A percentile compares a stretch with the other conserved stretches of the same genome.
Conservation (phyloP, 306 rosid species). For the Gastrolobium villosum region DNA sequence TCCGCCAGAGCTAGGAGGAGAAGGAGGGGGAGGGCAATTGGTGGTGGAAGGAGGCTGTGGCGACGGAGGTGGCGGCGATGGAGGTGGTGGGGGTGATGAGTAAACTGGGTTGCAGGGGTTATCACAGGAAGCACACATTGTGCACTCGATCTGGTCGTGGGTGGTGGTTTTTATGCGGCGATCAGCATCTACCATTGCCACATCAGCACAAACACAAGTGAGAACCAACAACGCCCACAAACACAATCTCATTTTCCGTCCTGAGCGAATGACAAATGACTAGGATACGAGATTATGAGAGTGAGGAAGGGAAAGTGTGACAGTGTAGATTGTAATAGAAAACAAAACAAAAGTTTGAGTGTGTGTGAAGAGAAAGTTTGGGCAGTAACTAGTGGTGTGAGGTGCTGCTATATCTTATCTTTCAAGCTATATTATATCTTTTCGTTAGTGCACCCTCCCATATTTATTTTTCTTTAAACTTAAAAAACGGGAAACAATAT, state of each 20-base stretch:
- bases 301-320: constrained; percentile 5
- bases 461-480: background rate
- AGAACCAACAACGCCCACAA: constrained; percentile 30
- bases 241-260: background rate
- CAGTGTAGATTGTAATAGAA: background rate
- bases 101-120: constrained; percentile 71
- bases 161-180: constrained; percentile 43
- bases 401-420: background rate
- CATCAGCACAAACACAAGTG: background rate
- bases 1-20: constrained; percentile 56
- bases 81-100: constrained; percentile 69
- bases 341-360: background rate
- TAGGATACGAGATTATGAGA: background rate
- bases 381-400: background rate
- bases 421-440: constrained; percentile 15
- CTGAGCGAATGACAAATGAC: background rate
- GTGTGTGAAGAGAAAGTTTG: constrained; percentile 1
- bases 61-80: constrained; percentile 68
- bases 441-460: background rate
- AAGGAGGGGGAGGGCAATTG: constrained; percentile 82
- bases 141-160: constrained; percentile 86
- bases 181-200: constrained; percentile 44
- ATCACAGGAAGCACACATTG: constrained; percentile 87
- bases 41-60: constrained; percentile 49
- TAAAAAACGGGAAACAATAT: background rate